These are phyloP conservation scores for Escallonia rubra DNA, from an alignment of 129 eudicot genomes.

Conservation along the genomic window DNA sequence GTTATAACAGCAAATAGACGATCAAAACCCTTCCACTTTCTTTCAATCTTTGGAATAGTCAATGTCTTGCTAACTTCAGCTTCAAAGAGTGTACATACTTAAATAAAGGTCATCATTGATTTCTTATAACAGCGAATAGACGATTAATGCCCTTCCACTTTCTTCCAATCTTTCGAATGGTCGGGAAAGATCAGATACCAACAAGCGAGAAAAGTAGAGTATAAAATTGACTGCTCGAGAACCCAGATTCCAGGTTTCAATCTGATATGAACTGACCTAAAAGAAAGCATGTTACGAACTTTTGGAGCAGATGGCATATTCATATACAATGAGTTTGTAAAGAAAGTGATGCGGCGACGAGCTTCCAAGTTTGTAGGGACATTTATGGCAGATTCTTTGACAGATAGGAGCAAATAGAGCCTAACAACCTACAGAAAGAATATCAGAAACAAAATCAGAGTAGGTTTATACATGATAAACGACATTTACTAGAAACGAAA, in stretches of 20 bases:
- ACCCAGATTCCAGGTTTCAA: not conserved
- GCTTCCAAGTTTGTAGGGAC: slow-evolving; percentile 98
- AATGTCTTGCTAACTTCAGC: too few species aligned
- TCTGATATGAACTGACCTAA: slow-evolving; percentile 56
- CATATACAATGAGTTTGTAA: slow-evolving; percentile 95
- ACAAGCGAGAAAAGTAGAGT: not conserved
- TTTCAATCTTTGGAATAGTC: too few species aligned
- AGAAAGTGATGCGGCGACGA: slow-evolving; percentile 94
- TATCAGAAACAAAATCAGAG: not conserved
- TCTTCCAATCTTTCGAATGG: too few species aligned
- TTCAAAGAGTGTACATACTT: too few species aligned
- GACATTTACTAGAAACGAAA: not conserved
- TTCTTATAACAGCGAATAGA: too few species aligned
- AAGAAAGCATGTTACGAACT: slow-evolving; percentile 95
- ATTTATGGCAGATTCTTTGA: slow-evolving; percentile 93
- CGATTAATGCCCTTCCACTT: too few species aligned
- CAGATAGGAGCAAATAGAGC: slow-evolving; percentile 84
- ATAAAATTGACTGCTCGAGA: not conserved
- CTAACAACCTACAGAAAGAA: slow-evolving; percentile 61
- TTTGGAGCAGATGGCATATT: slow-evolving; percentile 91
- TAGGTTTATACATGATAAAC: not conserved
- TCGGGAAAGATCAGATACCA: too few species aligned
- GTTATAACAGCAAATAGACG: too few species aligned
- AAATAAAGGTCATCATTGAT: too few species aligned
- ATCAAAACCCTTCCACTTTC: too few species aligned